Evolutionary conservation across 2,329 filamentous ascomycete genomes (phyloP).

Genomic region (Lasiodiplodia hormozganensis): DNA sequence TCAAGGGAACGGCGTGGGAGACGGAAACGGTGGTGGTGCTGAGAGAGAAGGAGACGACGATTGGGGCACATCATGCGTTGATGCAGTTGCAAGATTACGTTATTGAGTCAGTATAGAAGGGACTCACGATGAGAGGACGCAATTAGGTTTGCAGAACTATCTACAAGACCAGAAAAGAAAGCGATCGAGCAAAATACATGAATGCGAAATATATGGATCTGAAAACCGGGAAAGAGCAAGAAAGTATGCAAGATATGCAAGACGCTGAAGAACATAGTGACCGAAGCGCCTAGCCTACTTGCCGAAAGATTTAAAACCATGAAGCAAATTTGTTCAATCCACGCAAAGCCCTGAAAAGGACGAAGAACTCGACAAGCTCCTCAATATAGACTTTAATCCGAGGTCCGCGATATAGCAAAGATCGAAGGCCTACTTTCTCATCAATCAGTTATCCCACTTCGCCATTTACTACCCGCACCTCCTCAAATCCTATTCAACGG

Average conservation of each 20-base stretch:
- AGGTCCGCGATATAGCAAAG: neutral
- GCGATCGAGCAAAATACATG: neutral
- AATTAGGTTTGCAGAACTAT: too few species aligned
- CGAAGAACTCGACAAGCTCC: neutral
- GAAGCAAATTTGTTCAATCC: neutral
- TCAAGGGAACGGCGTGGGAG: conserved; percentile 37
- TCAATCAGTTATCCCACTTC: neutral
- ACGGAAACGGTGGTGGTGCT: conserved; percentile 36
- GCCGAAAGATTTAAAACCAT: too few species aligned
- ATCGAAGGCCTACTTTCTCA: neutral
- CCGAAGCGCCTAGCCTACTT: neutral
- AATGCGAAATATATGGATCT: neutral
- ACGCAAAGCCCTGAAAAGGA: neutral
- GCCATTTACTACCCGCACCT: neutral
- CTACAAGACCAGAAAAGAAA: neutral
- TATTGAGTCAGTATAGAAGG: conserved; percentile 2
- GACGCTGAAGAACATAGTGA: neutral
- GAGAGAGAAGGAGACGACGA: conserved; percentile 3
- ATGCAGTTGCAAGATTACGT: conserved; percentile 24
- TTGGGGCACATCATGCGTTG: conserved; percentile 18
- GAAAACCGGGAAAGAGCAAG: neutral
- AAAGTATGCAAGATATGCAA: neutral
- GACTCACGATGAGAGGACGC: neutral
- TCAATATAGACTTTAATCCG: neutral
- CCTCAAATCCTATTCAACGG: conserved; percentile 20